Evolutionary conservation across 1,284 basidiomycete species (phyloP), one percentile per base, ranked within the genome.

Genomic region (Heterobasidion parviporum): DNA sequence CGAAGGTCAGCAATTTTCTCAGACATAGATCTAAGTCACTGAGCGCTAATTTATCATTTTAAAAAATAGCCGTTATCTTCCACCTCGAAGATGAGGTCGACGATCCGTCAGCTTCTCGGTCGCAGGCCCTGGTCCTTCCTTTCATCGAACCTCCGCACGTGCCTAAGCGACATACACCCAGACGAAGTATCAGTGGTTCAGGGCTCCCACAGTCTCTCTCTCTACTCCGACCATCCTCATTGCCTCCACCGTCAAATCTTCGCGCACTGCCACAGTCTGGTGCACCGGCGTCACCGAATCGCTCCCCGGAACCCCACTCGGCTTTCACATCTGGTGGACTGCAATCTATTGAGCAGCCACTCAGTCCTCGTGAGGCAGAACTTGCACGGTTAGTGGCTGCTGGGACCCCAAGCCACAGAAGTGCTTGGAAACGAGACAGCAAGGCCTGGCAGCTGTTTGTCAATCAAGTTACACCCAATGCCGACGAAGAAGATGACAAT

Each of bases 321-420:
- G 33, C 35, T 34, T 18, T n/a, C 33, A 9, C 36, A 38, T 26
- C 20, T 41, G 33, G 15, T 34, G n/a, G 10, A 14, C 12, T 9
- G 20, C 45, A 50, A 14, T 20, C 2, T 8, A 34, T 34, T 16
- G 36, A 36, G 18, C 50, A 64, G 43, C 41, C 59, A 3, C 56
- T 64, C 15, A 75, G 79, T 58, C 67, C 76, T 54, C 76, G 75
- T 48, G 81, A 86, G 60, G 74, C 72, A 38, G 79, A 82, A 58
- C 72, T 89, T 43, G 60, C 80, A 60, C 78, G 76, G 60, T 71
- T 87, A 26, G 79, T 88, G 14, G 85, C 82, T 6, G 86, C 84
- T 35, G 74, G 80, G 67, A 80, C 74, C 20, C 84, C 87, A 0
- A 89, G 83, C 61, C 87, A 89, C 65, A 75, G 85, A 56, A 79